These are phyloP conservation scores for Pseudoneurospora amorphoporcata DNA, from an alignment of 495 filamentous ascomycete genomes.

Conservation along the genomic window DNA sequence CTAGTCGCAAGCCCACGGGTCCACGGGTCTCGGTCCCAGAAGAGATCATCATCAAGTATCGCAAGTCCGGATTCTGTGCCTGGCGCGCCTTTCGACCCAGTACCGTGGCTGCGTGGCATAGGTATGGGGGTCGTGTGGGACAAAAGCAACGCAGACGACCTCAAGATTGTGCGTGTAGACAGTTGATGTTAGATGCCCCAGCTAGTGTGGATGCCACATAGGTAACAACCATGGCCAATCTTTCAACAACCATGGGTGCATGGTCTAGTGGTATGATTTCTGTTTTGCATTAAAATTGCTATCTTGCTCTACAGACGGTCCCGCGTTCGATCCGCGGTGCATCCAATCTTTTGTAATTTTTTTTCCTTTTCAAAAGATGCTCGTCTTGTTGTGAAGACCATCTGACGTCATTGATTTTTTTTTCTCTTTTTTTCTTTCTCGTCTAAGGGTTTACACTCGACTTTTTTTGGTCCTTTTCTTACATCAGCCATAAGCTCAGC, in stretches of 20 bases:
- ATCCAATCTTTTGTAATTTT: background rate
- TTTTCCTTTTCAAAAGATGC: background rate
- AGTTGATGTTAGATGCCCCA: background rate
- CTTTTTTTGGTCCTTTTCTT: too few species aligned
- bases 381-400: background rate
- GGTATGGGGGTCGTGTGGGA: background rate
- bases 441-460: too few species aligned
- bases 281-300: constrained; percentile 4
- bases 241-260: constrained; percentile 1
- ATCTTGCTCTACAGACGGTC: constrained; percentile 8
- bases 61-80: background rate
- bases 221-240: too few species aligned
- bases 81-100: background rate
- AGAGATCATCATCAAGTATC: background rate
- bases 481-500: too few species aligned
- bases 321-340: constrained; percentile 10
- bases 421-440: too few species aligned
- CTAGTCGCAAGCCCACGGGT: background rate
- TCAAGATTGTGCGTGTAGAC: background rate
- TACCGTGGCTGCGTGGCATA: background rate
- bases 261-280: constrained; percentile 8
- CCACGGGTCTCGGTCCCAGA: background rate
- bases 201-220: background rate
- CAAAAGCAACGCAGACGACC: background rate
- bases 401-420: background rate